Conservation (phyloP, 352 stramenopile species). For the Pythium graminicola region DNA sequence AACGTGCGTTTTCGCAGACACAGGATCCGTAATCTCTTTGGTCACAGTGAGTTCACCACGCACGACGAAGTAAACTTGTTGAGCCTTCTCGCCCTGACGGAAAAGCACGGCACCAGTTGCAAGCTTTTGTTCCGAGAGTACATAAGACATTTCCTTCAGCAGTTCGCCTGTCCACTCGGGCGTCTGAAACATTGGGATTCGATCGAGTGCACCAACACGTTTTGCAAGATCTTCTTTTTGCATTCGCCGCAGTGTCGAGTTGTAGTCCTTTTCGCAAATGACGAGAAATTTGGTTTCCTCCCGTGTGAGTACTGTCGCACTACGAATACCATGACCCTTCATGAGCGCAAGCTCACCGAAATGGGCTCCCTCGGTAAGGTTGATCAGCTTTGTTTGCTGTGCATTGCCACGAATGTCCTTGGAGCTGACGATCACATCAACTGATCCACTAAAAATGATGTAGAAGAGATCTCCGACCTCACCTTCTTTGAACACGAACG, state of each 20-base stretch:
- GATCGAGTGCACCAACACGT: slow-evolving; percentile 48
- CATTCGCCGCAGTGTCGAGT: slow-evolving; percentile 52
- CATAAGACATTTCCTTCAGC: slow-evolving; percentile 68
- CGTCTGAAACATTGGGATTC: slow-evolving; percentile 69
- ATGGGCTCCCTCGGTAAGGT: slow-evolving; percentile 57
- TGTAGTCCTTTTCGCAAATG: slow-evolving; percentile 76
- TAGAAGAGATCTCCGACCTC: slow-evolving; percentile 71
- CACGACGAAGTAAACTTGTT: slow-evolving; percentile 66
- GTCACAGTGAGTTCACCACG: slow-evolving; percentile 54
- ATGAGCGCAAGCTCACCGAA: slow-evolving; percentile 71
- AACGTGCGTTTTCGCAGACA: slow-evolving; percentile 26
- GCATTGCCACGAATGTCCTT: slow-evolving; percentile 42
- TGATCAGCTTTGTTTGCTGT: slow-evolving; percentile 65
- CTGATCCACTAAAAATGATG: slow-evolving; percentile 65
- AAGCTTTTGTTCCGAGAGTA: slow-evolving; percentile 57
- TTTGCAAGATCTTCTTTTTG: slow-evolving; percentile 65
- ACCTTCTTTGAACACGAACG: slow-evolving; percentile 55
- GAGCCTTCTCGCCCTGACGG: slow-evolving; percentile 49
- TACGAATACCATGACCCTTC: slow-evolving; percentile 61
- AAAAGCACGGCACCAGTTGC: slow-evolving; percentile 41
- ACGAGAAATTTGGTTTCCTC: slow-evolving; percentile 57
- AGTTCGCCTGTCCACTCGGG: slow-evolving; percentile 65
- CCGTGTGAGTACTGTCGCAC: slow-evolving; percentile 57
- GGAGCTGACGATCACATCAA: slow-evolving; percentile 60
- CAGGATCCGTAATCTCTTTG: slow-evolving; percentile 41